Base-by-base conservation (phyloP, 352 stramenopile genomes). In the Phytopythium kandeliae region DNA sequence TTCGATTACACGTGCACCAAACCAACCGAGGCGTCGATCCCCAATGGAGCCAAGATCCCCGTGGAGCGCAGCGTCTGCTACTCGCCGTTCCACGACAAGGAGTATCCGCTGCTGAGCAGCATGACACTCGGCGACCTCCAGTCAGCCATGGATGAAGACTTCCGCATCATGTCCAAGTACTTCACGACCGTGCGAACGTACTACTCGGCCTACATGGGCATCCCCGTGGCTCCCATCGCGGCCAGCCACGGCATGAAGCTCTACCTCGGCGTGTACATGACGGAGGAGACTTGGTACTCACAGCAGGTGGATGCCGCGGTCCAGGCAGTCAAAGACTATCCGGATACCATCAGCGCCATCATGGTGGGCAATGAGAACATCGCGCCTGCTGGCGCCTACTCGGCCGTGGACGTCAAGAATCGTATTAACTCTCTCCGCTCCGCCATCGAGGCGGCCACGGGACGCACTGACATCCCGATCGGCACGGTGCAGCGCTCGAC, bases 331-430 rank as follows among this genome's bases (percentile, higher is more conserved):
- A 67, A 61, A 16, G 58, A 73, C 15, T 78, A 87, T 47, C 75
- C 74, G 0, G 34, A 65, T 16, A 88, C 82, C 4, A 62, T 93
- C 48, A 57, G 54, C 21, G 79, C 70, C 0, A 76, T 91, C 21
- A 50, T 89, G 2, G 73, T 89, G 5, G 82, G 82, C 26, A 90
- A 91, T 51, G 79, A 91, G 38, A 94, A 94, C 57, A 60, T 94
- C 42, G 34, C 50, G 1, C 69, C 72, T 0, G 68, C 64, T 8
- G 75, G 73, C 2, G 48, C 59, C 0, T 89, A 80, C 56, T 66
- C 60, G 0, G 30, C 77, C 8, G 28, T 44, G 3, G 58, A 86
- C 0, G 60, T 92, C 11, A 60, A 65, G 6, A 38, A 41, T 2
- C 63, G 57, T 8, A 64, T 89, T 47, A 59, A 21, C 0, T 53